These are phyloP conservation scores for Aspergillus wentii DNA, from an alignment of 495 filamentous ascomycete genomes.

Conservation along the genomic window DNA sequence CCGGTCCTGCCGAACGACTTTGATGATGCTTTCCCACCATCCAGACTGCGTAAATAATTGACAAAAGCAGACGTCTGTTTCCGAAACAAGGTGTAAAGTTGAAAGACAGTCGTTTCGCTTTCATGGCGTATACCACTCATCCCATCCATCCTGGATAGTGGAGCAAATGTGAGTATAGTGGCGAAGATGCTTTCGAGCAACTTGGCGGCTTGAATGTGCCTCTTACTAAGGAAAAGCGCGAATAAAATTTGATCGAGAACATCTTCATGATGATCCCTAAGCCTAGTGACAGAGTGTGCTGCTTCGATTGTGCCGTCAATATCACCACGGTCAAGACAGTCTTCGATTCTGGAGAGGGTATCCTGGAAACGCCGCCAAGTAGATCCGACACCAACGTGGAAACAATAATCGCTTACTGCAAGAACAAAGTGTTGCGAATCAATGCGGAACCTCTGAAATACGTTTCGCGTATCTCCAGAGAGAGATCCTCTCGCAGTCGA, in stretches of 20 bases:
- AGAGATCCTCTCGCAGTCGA: constrained; percentile 38
- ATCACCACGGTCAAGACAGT: constrained; percentile 43
- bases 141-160: constrained; percentile 39
- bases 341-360: constrained; percentile 60
- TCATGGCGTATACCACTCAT: constrained; percentile 30
- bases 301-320: constrained; percentile 48
- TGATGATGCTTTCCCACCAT: constrained; percentile 44
- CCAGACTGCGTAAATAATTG: constrained; percentile 31
- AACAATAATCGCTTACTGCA: constrained; percentile 66
- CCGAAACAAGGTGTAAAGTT: constrained; percentile 58
- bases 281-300: constrained; percentile 49
- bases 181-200: constrained; percentile 76
- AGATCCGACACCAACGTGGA: constrained; percentile 65
- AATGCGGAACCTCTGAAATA: constrained; percentile 59
- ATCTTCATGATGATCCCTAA: constrained; percentile 68
- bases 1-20: constrained; percentile 25
- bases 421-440: constrained; percentile 76
- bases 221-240: constrained; percentile 57
- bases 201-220: constrained; percentile 57
- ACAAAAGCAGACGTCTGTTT: constrained; percentile 66
- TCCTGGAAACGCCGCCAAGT: constrained; percentile 67
- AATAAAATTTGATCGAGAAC: constrained; percentile 78
- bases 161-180: constrained; percentile 64
- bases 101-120: constrained; percentile 37
- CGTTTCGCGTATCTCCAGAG: constrained; percentile 32